phyloP scores from a whole-genome alignment of 2,329 filamentous ascomycete species.

The Trichoderma simmonsii region DNA sequence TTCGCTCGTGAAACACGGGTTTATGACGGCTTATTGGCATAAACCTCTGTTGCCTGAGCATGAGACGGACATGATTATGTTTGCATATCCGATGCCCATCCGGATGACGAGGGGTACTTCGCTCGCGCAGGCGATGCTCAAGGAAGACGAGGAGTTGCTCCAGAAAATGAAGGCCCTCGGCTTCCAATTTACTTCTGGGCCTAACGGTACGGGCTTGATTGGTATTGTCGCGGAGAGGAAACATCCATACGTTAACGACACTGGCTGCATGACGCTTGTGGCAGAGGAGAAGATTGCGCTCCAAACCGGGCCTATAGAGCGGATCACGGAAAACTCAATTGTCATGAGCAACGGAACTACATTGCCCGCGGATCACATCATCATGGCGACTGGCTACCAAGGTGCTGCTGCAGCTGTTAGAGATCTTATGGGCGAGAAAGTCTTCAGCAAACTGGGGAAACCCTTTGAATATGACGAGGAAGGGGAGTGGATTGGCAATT shows the following conservation, averaged over 20 bases:
- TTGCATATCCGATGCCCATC: background rate
- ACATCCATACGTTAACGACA: background rate
- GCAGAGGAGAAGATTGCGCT: background rate
- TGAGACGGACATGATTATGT: background rate
- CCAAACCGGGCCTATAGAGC: background rate
- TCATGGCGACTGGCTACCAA: background rate
- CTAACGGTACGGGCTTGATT: background rate
- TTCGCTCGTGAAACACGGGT: background rate
- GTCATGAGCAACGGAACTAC: background rate
- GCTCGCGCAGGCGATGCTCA: background rate
- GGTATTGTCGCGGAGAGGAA: background rate
- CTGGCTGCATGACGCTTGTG: background rate
- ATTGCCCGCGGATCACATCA: background rate
- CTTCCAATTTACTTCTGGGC: background rate
- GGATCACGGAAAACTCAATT: background rate
- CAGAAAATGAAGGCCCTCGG: background rate
- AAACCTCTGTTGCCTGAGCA: background rate
- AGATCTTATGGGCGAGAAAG: background rate
- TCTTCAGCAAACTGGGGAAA: background rate
- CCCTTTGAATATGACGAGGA: background rate
- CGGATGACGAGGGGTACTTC: background rate
- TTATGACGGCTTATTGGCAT: background rate
- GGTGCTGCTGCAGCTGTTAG: background rate
- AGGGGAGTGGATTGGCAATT: background rate
- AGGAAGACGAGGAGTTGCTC: background rate